Conservation (phyloP, 1,284 basidiomycete species). For the Lignosus rhinocerotis region DNA sequence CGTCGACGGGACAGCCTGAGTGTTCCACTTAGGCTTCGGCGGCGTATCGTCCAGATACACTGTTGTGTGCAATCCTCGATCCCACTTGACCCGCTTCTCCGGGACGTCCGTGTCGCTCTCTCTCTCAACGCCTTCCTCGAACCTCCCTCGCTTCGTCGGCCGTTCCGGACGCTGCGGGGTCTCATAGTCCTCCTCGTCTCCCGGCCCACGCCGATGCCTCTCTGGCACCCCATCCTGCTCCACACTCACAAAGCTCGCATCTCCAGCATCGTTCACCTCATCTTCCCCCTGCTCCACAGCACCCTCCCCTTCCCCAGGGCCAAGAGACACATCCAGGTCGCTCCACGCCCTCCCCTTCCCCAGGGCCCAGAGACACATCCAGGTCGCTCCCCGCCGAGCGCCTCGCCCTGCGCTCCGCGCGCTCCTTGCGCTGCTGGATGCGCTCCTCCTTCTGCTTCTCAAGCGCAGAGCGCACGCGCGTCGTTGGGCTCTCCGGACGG, state of each 20-base stretch:
- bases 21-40: conserved; percentile 45
- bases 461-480: conserved; percentile 69
- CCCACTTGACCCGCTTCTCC: conserved; percentile 76
- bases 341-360: conserved; percentile 19
- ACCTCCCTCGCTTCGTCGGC: conserved; percentile 34
- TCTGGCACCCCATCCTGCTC: conserved; percentile 33
- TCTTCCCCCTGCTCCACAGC: conserved; percentile 13
- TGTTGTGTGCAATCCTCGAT: conserved; percentile 64
- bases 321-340: conserved; percentile 30
- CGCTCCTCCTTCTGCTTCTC: conserved; percentile 76
- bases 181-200: conserved; percentile 82
- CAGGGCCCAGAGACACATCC: conserved; percentile 21
- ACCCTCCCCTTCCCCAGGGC: not conserved
- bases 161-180: conserved; percentile 53
- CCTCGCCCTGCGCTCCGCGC: conserved; percentile 65
- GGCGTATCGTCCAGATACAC: conserved; percentile 63
- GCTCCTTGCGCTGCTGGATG: conserved; percentile 55
- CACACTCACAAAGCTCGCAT: conserved; percentile 27
- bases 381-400: conserved; percentile 43
- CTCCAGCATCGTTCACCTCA: conserved; percentile 20
- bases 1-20: conserved; percentile 40
- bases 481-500: conserved; percentile 77
- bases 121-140: conserved; percentile 38
- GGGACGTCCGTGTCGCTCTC: conserved; percentile 74
- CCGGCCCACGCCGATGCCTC: conserved; percentile 62